Conservation (phyloP, 768 basidiomycete genomes). For the Scleroderma bovista region DNA sequence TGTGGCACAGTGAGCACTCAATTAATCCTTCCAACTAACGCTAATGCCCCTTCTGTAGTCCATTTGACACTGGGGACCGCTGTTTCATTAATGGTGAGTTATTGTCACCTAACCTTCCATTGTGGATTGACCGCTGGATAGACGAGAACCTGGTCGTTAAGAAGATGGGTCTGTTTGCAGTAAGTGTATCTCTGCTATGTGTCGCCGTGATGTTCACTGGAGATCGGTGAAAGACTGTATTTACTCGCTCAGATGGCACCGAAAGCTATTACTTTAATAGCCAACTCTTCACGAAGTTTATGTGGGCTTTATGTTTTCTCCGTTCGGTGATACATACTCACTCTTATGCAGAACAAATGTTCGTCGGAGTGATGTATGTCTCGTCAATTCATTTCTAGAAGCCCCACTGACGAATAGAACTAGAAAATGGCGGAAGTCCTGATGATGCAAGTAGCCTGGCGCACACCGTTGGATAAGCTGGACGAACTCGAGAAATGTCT, state of each 20-base stretch:
- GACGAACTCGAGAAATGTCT: constrained; percentile 62
- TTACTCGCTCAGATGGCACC: constrained; percentile 66
- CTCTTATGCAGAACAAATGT: constrained; percentile 51
- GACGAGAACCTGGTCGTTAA: constrained; percentile 72
- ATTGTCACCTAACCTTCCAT: not conserved
- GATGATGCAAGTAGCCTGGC: constrained; percentile 72
- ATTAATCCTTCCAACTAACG: not conserved
- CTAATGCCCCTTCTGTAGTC: constrained; percentile 35
- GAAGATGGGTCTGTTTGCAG: constrained; percentile 75
- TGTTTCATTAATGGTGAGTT: constrained; percentile 60
- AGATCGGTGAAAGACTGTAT: constrained; percentile 46
- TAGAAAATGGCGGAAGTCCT: constrained; percentile 65
- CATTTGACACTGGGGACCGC: constrained; percentile 80
- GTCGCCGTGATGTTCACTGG: not conserved
- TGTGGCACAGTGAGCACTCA: constrained; percentile 65
- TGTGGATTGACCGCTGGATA: constrained; percentile 17
- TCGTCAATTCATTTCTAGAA: not conserved
- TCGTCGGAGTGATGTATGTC: constrained; percentile 59
- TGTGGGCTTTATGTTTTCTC: constrained; percentile 37
- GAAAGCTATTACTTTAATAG: constrained; percentile 82
- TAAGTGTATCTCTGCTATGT: constrained; percentile 21
- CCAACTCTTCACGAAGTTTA: constrained; percentile 68
- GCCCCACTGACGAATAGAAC: constrained; percentile 7
- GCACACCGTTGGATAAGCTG: constrained; percentile 64
- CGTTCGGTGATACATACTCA: not conserved